These are phyloP conservation scores for Kalaharituber pfeilii DNA, from an alignment of 2,329 filamentous ascomycete genomes.

Conservation along the genomic window DNA sequence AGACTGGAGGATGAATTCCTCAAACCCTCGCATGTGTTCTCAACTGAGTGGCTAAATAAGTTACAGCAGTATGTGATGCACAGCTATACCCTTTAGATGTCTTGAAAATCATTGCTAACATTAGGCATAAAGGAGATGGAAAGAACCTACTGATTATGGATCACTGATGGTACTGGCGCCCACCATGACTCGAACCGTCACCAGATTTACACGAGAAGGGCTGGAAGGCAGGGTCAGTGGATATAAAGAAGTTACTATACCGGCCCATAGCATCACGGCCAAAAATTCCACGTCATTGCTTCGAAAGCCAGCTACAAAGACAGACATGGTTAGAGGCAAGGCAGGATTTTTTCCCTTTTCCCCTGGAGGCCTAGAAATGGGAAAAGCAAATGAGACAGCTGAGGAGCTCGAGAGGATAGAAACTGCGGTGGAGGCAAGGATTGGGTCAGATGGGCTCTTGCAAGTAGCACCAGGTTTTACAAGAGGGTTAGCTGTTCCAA, in stretches of 20 bases:
- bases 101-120: no score
- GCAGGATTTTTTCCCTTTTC: slow-evolving; percentile 91
- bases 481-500: slow-evolving; percentile 57
- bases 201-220: slow-evolving; percentile 76
- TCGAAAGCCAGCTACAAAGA: slow-evolving; percentile 67
- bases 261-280: slow-evolving; percentile 71
- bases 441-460: slow-evolving; percentile 55
- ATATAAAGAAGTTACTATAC: slow-evolving; percentile 85
- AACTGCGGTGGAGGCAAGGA: slow-evolving; percentile 34
- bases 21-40: slow-evolving; percentile 62
- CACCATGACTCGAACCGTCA: slow-evolving; percentile 87
- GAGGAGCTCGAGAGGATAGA: slow-evolving; percentile 68
- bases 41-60: slow-evolving; percentile 67
- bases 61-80: slow-evolving; percentile 54
- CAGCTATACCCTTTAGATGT: background rate
- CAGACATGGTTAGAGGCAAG: slow-evolving; percentile 81
- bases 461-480: slow-evolving; percentile 66
- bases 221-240: slow-evolving; percentile 83
- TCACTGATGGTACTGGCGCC: slow-evolving; percentile 44
- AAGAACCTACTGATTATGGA: slow-evolving; percentile 60
- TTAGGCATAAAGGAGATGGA: slow-evolving; percentile 45
- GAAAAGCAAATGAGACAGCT: slow-evolving; percentile 48
- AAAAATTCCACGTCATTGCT: slow-evolving; percentile 87
- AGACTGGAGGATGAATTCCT: slow-evolving; percentile 59
- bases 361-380: slow-evolving; percentile 70